Base-by-base conservation (phyloP, 805 yeast species). In the Ogataea ramenticola region DNA sequence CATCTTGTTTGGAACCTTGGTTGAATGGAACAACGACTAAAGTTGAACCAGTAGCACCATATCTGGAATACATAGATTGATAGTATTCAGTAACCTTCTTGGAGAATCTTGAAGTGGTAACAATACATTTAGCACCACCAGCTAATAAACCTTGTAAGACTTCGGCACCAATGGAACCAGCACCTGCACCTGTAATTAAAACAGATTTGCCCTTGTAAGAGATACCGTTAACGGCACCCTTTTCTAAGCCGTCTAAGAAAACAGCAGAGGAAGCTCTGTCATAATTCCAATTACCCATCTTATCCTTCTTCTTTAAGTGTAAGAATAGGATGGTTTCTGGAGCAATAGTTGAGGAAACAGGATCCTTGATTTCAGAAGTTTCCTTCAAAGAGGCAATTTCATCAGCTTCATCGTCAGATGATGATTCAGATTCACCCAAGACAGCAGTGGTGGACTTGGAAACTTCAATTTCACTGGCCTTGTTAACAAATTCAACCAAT, bases 91-190 rank as follows among this genome's bases (percentile, higher is more conserved):
- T 90, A 41, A 88, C 96, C 65, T 82, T 78, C 73, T 87, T 86
- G 50, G 96, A 86, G 77, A 85, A 93, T 67, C 96, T 79, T 24
- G 96, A 89, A 43, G 99, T 93, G 40, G 99, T 93, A 45, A 91
- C 96, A 61, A 93, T 73, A 56, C 90, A 97, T 66, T 85, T 87
- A 40, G 99, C 98, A 74, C 99, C 99, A 70, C 99, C 99, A 60
- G 91, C 81, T 45, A 93, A 74, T 62, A 93, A 74, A 52, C 99
- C 99, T 71, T 87, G 95, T 62, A 93, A 75, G 54, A 93, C 79
- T 68, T 93, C 96, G 49, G 96, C 96, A 71, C 98, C 99, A 61
- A 93, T 93, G 42, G 99, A 93, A 44, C 98, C 99, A 40, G 87
- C 90, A 74, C 99, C 99, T 42, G 98, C 98, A 75, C 99, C 99